phyloP scores from a whole-genome alignment of 1,139 yeast species.

The Saccharomyces hybrid region DNA sequence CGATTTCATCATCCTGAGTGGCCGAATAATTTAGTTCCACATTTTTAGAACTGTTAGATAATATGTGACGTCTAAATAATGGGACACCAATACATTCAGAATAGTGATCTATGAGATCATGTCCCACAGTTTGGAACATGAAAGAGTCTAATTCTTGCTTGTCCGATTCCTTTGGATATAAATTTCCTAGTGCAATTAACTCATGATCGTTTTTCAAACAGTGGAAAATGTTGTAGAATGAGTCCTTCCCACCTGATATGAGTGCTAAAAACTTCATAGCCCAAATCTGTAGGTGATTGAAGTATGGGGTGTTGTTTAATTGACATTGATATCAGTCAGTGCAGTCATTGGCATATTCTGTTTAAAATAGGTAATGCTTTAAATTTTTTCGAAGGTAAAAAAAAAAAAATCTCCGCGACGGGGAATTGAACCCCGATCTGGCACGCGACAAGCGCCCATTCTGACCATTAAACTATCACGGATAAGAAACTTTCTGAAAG shows the following conservation, averaged over 20 bases:
- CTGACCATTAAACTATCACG: slow-evolving; percentile 35
- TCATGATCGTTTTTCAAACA: slow-evolving; percentile 79
- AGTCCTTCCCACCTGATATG: slow-evolving; percentile 93
- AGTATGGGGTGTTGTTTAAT: background rate
- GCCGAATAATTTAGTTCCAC: slow-evolving; percentile 59
- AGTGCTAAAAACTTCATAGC: slow-evolving; percentile 84
- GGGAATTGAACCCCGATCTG: slow-evolving; percentile 36
- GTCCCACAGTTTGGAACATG: slow-evolving; percentile 99
- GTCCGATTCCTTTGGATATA: slow-evolving; percentile 49
- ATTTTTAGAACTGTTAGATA: slow-evolving; percentile 51
- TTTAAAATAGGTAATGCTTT: no score
- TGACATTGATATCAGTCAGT: background rate
- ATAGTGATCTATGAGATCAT: slow-evolving; percentile 61
- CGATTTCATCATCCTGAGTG: slow-evolving; percentile 75
- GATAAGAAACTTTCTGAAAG: background rate
- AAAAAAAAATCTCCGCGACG: slow-evolving; percentile 33
- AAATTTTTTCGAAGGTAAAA: background rate
- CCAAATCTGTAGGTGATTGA: background rate
- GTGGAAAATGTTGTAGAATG: slow-evolving; percentile 81
- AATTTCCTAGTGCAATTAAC: slow-evolving; percentile 72
- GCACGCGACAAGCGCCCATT: slow-evolving; percentile 36
- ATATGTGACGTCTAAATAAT: slow-evolving; percentile 60
- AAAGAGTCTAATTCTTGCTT: slow-evolving; percentile 78
- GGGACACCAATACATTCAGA: slow-evolving; percentile 72
- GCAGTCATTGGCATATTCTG: background rate